phyloP scores from a whole-genome alignment of 2,329 filamentous ascomycete genomes.

The Calonectria hongkongensis region DNA sequence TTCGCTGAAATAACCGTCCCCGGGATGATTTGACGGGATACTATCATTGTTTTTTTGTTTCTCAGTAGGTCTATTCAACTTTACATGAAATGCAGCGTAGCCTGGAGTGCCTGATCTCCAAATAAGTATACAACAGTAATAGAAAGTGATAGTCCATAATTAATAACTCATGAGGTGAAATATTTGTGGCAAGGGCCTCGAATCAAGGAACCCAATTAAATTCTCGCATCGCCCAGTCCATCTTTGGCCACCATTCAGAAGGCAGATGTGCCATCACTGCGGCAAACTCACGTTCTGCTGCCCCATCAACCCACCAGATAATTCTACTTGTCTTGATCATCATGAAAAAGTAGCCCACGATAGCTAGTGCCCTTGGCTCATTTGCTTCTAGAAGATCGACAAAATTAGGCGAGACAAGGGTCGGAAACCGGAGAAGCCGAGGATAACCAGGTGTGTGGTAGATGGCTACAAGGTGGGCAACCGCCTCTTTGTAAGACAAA shows the following conservation, averaged over 20 bases:
- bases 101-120: too few relatives aligned
- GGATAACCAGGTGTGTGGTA: neutral
- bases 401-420: slow-evolving; percentile 2
- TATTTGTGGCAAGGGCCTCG: neutral
- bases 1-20: too few relatives aligned
- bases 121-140: neutral
- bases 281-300: slow-evolving; percentile 33
- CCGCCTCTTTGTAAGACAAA: slow-evolving; percentile 9
- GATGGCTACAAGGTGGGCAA: slow-evolving; percentile 2
- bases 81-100: too few relatives aligned
- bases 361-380: slow-evolving; percentile 29
- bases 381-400: slow-evolving; percentile 29
- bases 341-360: slow-evolving; percentile 39
- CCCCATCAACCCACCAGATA: slow-evolving; percentile 38
- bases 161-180: too few relatives aligned
- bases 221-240: slow-evolving; percentile 25
- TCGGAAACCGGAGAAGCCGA: slow-evolving; percentile 28
- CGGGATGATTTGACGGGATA: too few relatives aligned
- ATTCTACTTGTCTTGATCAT: slow-evolving; percentile 24
- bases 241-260: slow-evolving; percentile 33
- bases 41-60: too few relatives aligned
- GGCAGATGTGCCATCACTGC: slow-evolving; percentile 37
- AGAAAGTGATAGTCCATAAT: neutral
- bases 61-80: too few relatives aligned
- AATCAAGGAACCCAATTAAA: slow-evolving; percentile 16